A percentile compares a stretch with the other conserved stretches of the same genome.
Evolutionary conservation across 192 early-diverging fungal species (phyloP).

Genomic region (Piromyces sp.): DNA sequence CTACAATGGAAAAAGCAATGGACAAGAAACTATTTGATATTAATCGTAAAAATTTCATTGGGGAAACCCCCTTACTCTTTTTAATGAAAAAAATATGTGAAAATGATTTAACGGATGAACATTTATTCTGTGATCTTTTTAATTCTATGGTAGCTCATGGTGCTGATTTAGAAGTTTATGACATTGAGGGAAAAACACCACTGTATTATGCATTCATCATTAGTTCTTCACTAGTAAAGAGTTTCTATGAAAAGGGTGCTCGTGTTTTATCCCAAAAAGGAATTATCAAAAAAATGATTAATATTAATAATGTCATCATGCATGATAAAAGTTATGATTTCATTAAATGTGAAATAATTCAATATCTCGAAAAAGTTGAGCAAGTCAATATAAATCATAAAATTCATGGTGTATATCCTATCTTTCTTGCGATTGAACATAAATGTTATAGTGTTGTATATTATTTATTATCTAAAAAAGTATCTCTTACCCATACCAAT

Average conservation of each 20-base stretch:
- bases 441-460: neutral
- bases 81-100: neutral
- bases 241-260: neutral
- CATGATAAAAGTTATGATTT: neutral
- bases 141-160: neutral
- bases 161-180: neutral
- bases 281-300: neutral
- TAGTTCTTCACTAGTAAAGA: neutral
- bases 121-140: neutral
- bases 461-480: neutral
- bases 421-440: neutral
- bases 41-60: neutral
- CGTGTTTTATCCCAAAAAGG: neutral
- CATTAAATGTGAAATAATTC: neutral
- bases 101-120: neutral
- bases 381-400: neutral
- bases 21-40: neutral
- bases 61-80: neutral
- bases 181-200: neutral
- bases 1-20: neutral
- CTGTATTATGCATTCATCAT: neutral
- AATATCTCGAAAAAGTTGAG: neutral
- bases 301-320: neutral
- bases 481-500: neutral
- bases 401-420: neutral